Conservation (phyloP, 371 early-diverging fungal genomes). For the Circinella umbellata region DNA sequence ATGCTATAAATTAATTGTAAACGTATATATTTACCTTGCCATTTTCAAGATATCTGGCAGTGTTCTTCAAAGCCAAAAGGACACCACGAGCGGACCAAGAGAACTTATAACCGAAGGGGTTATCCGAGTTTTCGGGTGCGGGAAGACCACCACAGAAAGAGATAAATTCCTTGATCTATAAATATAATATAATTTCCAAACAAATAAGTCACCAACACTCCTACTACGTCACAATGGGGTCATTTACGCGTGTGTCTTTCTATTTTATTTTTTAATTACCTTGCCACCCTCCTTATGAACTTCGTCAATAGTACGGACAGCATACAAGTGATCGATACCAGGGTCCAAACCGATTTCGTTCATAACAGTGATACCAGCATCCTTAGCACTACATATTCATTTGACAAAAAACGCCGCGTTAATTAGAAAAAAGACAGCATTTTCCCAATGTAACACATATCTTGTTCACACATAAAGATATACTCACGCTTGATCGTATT, state of each 20-base stretch:
- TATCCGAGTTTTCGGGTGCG: slow-evolving; percentile 96
- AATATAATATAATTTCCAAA: no score
- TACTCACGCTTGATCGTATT: slow-evolving; percentile 75
- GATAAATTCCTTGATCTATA: slow-evolving; percentile 78
- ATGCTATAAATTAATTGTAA: no score
- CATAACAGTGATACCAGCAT: slow-evolving; percentile 82
- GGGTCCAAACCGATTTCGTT: slow-evolving; percentile 96
- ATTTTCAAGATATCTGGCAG: slow-evolving; percentile 86
- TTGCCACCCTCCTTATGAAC: slow-evolving; percentile 90
- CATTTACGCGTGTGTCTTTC: no score
- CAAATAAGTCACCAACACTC: no score
- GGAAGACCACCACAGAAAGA: slow-evolving; percentile 99
- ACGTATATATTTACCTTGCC: slow-evolving; percentile 67
- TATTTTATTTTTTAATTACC: slow-evolving; percentile 35
- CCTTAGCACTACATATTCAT: slow-evolving; percentile 64
- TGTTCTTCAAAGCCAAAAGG: slow-evolving; percentile 91
- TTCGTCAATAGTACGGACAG: slow-evolving; percentile 85
- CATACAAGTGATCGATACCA: slow-evolving; percentile 93
- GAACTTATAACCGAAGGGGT: slow-evolving; percentile 99
- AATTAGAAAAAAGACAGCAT: no score
- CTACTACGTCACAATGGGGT: background rate
- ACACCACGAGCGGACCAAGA: slow-evolving; percentile 98
- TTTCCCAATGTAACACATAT: no score
- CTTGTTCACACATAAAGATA: no score
- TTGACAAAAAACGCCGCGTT: no score